Base-by-base conservation (phyloP, 805 yeast species). In the Grigorovia yakushimaensis region DNA sequence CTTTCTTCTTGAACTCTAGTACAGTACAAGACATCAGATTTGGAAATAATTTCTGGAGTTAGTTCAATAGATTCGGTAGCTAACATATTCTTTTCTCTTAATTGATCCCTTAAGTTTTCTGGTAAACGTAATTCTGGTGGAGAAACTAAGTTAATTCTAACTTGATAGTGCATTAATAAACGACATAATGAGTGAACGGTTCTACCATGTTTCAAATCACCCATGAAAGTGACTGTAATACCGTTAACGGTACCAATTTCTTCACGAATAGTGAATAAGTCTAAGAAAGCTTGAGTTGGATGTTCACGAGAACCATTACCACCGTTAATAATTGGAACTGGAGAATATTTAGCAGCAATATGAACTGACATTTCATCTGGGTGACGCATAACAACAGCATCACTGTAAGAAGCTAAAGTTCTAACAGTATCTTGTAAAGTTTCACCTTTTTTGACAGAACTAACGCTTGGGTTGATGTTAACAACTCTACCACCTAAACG, bases 231-330 rank as follows among this genome's bases (percentile, higher is more conserved):
- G 54, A 93, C 93, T 36, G 96, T 88, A 63, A 94, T 84, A 66
- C 98, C 97, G 67, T 93, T 93, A 47, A 94, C 97, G 50, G 98
- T 88, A 66, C 99, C 99, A 54, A 93, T 75, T 73, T 93, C 99
- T 71, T 93, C 99, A 73, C 99, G 87, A 60, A 93, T 93, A 46
- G 99, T 93, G 78, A 91, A 93, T 69, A 93, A 73, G 67, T 93
- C 99, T 62, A 94, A 75, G 73, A 93, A 86, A 2, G 98, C 98
- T 72, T 93, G 99, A 21, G 98, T 86, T 61, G 99, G 99, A 69
- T 93, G 99, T 73, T 93, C 99, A 68, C 88, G 82, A 46, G 96
- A 75, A 37, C 99, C 99, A 66, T 93, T 93, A 63, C 98, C 99
- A 64, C 96, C 98, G 64, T 93, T 93, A 66, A 93, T 81, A 54